phyloP scores from a whole-genome alignment of 805 yeast genomes.

The Lipomyces kockii region DNA sequence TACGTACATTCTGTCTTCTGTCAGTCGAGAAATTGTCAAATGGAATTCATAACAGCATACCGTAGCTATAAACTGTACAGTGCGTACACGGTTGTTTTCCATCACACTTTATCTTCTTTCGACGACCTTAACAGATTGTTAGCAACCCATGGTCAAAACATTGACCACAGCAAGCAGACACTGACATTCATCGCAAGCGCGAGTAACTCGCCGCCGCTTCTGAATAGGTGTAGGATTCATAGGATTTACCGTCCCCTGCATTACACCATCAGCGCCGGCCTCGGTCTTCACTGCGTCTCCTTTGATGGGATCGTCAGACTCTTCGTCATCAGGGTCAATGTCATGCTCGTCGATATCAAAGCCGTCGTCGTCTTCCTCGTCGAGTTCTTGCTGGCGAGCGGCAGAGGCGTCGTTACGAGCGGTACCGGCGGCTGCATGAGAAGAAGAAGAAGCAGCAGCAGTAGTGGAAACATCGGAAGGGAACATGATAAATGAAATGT shows the following conservation, averaged over 20 bases:
- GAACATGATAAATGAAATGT: background rate
- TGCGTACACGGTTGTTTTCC: slow-evolving; percentile 79
- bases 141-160: background rate
- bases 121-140: slow-evolving; percentile 47
- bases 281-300: background rate
- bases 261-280: background rate
- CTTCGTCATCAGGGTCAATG: slow-evolving; percentile 17
- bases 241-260: background rate
- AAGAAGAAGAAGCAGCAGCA: too few relatives aligned
- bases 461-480: background rate
- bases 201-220: slow-evolving; percentile 66
- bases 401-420: background rate
- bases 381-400: background rate
- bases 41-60: slow-evolving; percentile 16
- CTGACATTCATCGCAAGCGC: slow-evolving; percentile 75
- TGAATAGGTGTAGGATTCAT: slow-evolving; percentile 37
- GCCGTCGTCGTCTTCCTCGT: slow-evolving; percentile 13
- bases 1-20: slow-evolving; percentile 63
- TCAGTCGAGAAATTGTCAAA: background rate
- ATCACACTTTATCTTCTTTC: slow-evolving; percentile 78
- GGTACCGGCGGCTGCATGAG: background rate
- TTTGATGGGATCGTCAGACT: background rate
- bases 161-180: background rate
- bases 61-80: slow-evolving; percentile 85
- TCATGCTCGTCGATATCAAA: slow-evolving; percentile 9